Percentiles rank a stretch among this genome's conserved stretches.
phyloP scores from a whole-genome alignment of 177 flowering plant species.

The Tripterygium wilfordii region DNA sequence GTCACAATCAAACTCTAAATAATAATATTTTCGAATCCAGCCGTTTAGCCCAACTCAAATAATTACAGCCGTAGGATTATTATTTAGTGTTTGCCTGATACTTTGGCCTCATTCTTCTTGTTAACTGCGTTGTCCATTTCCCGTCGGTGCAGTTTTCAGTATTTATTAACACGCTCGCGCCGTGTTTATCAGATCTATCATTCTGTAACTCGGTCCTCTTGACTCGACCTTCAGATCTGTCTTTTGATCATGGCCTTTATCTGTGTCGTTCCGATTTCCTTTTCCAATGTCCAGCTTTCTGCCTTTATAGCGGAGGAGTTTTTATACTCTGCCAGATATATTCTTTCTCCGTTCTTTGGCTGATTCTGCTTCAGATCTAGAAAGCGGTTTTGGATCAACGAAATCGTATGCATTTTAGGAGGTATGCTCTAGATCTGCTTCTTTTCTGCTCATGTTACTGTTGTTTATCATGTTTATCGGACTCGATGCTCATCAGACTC shows the following conservation, averaged over 20 bases:
- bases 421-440: too few relatives aligned
- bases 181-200: too few relatives aligned
- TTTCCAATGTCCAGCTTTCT: too few relatives aligned
- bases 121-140: too few relatives aligned
- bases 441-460: too few relatives aligned
- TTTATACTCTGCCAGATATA: not conserved
- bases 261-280: not conserved
- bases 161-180: not conserved
- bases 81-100: not conserved
- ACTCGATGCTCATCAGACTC: too few relatives aligned
- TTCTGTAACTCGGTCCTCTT: not conserved
- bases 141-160: too few relatives aligned
- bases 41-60: conserved; percentile 2
- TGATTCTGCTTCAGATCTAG: too few relatives aligned
- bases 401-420: too few relatives aligned
- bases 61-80: conserved; percentile 6
- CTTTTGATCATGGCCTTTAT: not conserved
- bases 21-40: not conserved
- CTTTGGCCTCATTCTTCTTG: not conserved
- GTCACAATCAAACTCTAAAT: not conserved
- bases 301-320: not conserved
- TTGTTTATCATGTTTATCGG: too few relatives aligned
- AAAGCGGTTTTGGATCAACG: too few relatives aligned
- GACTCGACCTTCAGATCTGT: not conserved
- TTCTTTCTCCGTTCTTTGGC: too few relatives aligned